These are phyloP conservation scores for Fraxinus xanthoxyloides DNA, from an alignment of 305 asterid species.

Conservation along the genomic window DNA sequence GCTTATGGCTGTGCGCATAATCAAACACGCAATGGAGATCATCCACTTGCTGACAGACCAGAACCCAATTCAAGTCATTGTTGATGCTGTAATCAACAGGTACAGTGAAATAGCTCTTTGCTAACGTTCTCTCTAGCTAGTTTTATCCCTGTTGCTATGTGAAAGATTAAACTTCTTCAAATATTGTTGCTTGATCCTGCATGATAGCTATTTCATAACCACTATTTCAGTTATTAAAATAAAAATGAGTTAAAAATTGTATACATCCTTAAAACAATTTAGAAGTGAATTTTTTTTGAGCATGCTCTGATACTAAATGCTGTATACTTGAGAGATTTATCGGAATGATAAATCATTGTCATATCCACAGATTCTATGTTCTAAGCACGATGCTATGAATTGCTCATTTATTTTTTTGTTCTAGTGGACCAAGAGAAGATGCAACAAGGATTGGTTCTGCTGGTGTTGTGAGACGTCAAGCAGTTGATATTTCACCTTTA, in stretches of 20 bases:
- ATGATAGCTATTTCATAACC: background rate
- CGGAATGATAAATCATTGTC: background rate
- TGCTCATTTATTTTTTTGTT: background rate
- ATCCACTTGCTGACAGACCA: slow-evolving; percentile 69
- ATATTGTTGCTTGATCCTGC: background rate
- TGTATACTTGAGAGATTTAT: background rate
- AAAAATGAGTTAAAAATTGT: background rate
- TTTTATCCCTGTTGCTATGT: background rate
- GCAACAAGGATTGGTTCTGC: slow-evolving; percentile 87
- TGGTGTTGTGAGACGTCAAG: slow-evolving; percentile 86
- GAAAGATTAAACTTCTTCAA: background rate
- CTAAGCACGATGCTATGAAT: background rate
- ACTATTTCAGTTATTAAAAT: background rate
- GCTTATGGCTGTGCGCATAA: slow-evolving; percentile 70
- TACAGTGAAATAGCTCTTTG: slow-evolving; percentile 10
- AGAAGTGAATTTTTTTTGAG: background rate
- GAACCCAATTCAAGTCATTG: slow-evolving; percentile 35
- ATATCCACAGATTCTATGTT: background rate
- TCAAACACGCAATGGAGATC: slow-evolving; percentile 81
- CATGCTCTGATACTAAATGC: background rate
- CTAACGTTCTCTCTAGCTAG: background rate
- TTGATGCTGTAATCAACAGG: slow-evolving; percentile 77
- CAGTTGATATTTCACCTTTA: slow-evolving; percentile 81
- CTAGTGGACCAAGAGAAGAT: slow-evolving; percentile 87
- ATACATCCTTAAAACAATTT: background rate